Evolutionary conservation across 495 filamentous ascomycete species (phyloP).

Genomic region (Aspergillus nidulans): DNA sequence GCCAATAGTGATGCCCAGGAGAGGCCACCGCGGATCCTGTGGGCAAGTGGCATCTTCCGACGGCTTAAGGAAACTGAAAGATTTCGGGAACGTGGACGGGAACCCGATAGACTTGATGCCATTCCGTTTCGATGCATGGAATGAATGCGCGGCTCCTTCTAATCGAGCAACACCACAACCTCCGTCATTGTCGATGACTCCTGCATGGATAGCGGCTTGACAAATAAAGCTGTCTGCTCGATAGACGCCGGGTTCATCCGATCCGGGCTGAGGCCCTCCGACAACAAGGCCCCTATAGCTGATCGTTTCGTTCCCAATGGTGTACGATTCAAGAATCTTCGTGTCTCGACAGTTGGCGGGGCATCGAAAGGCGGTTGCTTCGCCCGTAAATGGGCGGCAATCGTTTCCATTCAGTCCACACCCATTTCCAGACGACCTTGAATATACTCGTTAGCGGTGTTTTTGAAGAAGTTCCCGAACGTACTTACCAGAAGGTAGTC

Average conservation of each 20-base stretch:
- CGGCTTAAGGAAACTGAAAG: conserved; percentile 60
- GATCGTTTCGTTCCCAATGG: conserved; percentile 69
- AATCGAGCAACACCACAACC: conserved; percentile 73
- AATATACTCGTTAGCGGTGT: neutral
- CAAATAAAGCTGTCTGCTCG: conserved; percentile 83
- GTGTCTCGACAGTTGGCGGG: conserved; percentile 68
- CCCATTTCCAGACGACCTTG: conserved; percentile 62
- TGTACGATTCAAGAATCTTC: conserved; percentile 64
- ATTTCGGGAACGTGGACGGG: conserved; percentile 71
- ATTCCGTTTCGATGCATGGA: conserved; percentile 52
- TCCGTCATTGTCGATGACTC: conserved; percentile 64
- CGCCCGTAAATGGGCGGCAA: conserved; percentile 74
- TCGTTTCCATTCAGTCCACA: conserved; percentile 76
- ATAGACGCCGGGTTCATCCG: conserved; percentile 50
- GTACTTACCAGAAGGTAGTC: conserved; percentile 51
- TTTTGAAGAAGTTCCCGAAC: neutral
- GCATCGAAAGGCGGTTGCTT: conserved; percentile 70
- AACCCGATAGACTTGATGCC: conserved; percentile 67
- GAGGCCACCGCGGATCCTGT: conserved; percentile 64
- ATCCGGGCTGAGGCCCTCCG: conserved; percentile 57
- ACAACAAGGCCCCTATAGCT: conserved; percentile 69
- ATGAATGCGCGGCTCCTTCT: conserved; percentile 63
- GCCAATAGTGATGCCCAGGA: conserved; percentile 67
- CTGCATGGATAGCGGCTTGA: conserved; percentile 73
- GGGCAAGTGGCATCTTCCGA: conserved; percentile 39